Conservation (phyloP, 495 filamentous ascomycete genomes). For the Daldinia decipiens region DNA sequence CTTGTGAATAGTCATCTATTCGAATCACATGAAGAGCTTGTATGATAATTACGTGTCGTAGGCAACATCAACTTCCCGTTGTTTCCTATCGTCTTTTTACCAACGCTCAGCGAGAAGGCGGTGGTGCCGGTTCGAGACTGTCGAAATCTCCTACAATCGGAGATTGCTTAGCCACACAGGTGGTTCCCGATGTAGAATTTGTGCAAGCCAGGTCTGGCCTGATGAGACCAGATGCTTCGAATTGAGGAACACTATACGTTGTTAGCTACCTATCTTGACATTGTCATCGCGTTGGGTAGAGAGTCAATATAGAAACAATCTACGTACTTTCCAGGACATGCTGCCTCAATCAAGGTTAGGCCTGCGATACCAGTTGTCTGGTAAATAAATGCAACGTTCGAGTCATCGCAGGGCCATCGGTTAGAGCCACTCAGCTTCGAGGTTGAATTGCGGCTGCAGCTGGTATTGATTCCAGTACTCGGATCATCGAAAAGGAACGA, state of each 20-base stretch:
- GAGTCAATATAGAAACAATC: conserved; percentile 4
- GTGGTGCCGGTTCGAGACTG: conserved; percentile 29
- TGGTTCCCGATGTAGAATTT: conserved; percentile 34
- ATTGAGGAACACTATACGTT: conserved; percentile 19
- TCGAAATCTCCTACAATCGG: conserved; percentile 29
- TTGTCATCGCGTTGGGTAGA: conserved; percentile 6
- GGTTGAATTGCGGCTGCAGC: conserved; percentile 38
- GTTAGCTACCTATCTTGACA: conserved; percentile 16
- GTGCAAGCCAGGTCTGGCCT: conserved; percentile 34
- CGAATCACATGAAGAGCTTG: background rate
- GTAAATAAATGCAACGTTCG: conserved; percentile 41
- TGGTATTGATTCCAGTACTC: conserved; percentile 42
- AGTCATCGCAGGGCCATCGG: conserved; percentile 42
- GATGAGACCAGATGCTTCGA: conserved; percentile 32
- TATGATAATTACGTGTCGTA: background rate
- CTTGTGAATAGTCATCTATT: background rate
- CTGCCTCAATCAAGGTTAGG: conserved; percentile 40
- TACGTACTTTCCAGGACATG: conserved; percentile 44
- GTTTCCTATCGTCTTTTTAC: background rate
- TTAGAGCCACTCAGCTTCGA: conserved; percentile 42
- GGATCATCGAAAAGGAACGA: conserved; percentile 40
- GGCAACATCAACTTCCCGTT: background rate
- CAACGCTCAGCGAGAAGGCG: conserved; percentile 1
- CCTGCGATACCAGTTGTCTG: conserved; percentile 39
- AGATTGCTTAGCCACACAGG: conserved; percentile 34